Conservation (phyloP, 495 filamentous ascomycete species). For the Hypoxylon perforatum region DNA sequence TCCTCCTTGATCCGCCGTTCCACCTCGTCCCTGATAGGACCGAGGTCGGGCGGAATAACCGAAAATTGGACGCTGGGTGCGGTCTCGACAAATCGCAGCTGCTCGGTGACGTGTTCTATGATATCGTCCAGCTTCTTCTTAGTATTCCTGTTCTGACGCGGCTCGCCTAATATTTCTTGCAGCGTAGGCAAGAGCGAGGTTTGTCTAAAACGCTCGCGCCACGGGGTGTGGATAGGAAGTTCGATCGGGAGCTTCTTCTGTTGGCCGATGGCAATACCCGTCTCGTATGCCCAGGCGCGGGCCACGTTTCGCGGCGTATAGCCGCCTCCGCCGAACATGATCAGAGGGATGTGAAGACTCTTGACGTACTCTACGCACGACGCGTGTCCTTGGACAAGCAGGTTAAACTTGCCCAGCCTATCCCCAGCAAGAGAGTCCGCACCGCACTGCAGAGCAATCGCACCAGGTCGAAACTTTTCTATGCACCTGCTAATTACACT, state of each 20-base stretch:
- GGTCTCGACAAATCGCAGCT: conserved; percentile 83
- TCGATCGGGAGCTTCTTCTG: conserved; percentile 74
- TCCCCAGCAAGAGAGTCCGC: conserved; percentile 96
- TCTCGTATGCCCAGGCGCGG: conserved; percentile 96
- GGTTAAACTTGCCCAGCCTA: conserved; percentile 92
- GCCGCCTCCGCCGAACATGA: conserved; percentile 93
- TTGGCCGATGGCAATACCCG: conserved; percentile 84
- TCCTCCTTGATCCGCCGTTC: conserved; percentile 83
- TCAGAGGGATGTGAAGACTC: conserved; percentile 76
- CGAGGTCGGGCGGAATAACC: conserved; percentile 81
- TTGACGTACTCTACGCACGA: conserved; percentile 91
- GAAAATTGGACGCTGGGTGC: conserved; percentile 90
- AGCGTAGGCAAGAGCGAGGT: conserved; percentile 84
- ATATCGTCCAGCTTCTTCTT: conserved; percentile 79
- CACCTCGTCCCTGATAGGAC: conserved; percentile 78
- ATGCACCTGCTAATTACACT: conserved; percentile 80
- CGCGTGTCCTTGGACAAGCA: conserved; percentile 93
- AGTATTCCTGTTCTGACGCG: conserved; percentile 79
- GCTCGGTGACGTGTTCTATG: conserved; percentile 78
- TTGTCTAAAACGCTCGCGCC: conserved; percentile 84
- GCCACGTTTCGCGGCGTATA: conserved; percentile 99
- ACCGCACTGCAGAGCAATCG: conserved; percentile 95
- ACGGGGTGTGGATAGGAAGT: conserved; percentile 77
- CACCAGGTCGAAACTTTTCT: conserved; percentile 79
- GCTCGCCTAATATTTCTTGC: conserved; percentile 69